A percentile compares a stretch with the other conserved stretches of the same genome.
phyloP scores from a whole-genome alignment of 1,139 yeast genomes.

The Lodderomyces elongisporus region DNA sequence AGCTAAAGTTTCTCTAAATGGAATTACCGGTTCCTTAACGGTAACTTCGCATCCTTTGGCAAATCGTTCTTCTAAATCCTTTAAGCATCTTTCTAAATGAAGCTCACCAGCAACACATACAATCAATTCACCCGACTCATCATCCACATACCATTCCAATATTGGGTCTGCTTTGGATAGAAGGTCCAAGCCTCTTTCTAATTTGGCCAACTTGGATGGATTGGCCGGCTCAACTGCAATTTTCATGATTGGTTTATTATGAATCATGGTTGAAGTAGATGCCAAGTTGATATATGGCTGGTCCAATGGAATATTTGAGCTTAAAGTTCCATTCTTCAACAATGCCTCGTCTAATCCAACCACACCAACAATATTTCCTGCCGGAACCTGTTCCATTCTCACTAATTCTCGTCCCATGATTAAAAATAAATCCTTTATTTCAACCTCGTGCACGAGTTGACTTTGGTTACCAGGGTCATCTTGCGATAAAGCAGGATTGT shows the following conservation, averaged over 20 bases:
- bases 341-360: conserved; percentile 84
- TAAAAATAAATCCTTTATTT: conserved; percentile 65
- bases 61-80: conserved; percentile 83
- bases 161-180: conserved; percentile 91
- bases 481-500: conserved; percentile 65
- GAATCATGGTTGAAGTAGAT: conserved; percentile 50
- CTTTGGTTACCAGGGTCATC: conserved; percentile 33
- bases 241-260: conserved; percentile 78
- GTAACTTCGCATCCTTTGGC: conserved; percentile 81
- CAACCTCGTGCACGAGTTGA: conserved; percentile 44
- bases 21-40: conserved; percentile 89
- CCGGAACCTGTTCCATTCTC: conserved; percentile 74
- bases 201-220: conserved; percentile 69
- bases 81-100: conserved; percentile 85
- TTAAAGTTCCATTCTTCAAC: conserved; percentile 81
- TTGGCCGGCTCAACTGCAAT: conserved; percentile 93
- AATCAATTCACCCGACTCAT: conserved; percentile 82
- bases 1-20: conserved; percentile 80
- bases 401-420: conserved; percentile 92
- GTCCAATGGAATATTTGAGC: conserved; percentile 38
- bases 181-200: conserved; percentile 74
- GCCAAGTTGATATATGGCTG: conserved; percentile 71
- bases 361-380: conserved; percentile 93
- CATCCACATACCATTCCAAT: conserved; percentile 78
- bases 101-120: conserved; percentile 94